Conservation (phyloP, 768 basidiomycete species). For the Cyclocybe aegerita region DNA sequence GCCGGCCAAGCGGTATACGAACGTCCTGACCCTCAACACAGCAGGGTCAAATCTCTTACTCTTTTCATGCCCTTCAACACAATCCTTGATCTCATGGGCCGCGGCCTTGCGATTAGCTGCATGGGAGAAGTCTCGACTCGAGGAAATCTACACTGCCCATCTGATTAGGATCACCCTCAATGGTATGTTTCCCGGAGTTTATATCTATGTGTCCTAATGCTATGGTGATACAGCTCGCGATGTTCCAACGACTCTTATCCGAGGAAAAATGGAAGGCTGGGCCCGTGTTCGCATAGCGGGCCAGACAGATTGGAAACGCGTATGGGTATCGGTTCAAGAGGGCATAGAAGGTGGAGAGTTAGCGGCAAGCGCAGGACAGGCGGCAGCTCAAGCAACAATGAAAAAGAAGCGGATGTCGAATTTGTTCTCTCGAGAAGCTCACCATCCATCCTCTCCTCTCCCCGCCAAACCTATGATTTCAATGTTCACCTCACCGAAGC, state of each 20-base stretch:
- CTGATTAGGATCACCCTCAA: constrained; percentile 75
- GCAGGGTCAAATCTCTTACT: constrained; percentile 89
- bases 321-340: constrained; percentile 78
- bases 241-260: constrained; percentile 61
- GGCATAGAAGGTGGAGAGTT: constrained; percentile 33
- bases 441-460: constrained; percentile 21
- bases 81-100: constrained; percentile 83
- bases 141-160: constrained; percentile 98
- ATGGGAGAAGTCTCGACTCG: constrained; percentile 94
- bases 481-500: constrained; percentile 63
- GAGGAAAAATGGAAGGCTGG: constrained; percentile 88
- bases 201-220: constrained; percentile 1
- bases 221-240: constrained; percentile 36
- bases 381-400: constrained; percentile 13
- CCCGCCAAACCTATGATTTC: constrained; percentile 43
- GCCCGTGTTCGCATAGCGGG: constrained; percentile 89
- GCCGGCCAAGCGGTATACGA: constrained; percentile 60
- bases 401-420: constrained; percentile 66
- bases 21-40: constrained; percentile 90
- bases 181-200: constrained; percentile 24
- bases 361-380: constrained; percentile 21
- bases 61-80: constrained; percentile 79
- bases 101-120: constrained; percentile 85
- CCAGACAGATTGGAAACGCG: constrained; percentile 94
- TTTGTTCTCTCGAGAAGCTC: constrained; percentile 56